phyloP scores from a whole-genome alignment of 495 filamentous ascomycete species.

The Entonaema liquescens region DNA sequence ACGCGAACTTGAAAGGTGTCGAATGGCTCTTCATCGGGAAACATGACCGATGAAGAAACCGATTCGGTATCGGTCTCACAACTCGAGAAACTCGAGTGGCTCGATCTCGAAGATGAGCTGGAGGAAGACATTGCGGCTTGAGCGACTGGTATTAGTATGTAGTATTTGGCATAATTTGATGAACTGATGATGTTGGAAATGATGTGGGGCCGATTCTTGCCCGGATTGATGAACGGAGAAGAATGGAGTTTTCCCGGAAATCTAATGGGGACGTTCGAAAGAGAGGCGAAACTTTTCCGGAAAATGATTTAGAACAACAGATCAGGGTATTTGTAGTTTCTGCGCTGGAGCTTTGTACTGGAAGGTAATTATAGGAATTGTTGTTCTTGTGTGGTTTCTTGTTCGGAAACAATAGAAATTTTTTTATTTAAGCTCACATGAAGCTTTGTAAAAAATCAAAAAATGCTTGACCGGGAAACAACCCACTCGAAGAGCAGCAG shows the following conservation, averaged over 20 bases:
- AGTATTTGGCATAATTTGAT: not conserved
- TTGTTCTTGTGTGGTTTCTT: not conserved
- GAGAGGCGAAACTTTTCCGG: not conserved
- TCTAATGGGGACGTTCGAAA: not conserved
- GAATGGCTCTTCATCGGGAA: conserved; percentile 11
- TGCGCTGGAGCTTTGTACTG: not conserved
- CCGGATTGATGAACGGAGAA: not conserved
- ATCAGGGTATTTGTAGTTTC: not conserved
- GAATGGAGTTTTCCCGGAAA: not conserved
- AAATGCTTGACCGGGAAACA: not conserved
- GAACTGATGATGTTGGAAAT: not conserved
- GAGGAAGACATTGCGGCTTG: not conserved
- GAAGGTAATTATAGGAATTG: not conserved
- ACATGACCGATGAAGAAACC: conserved; percentile 1
- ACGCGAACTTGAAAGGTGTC: not conserved
- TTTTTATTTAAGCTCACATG: not conserved
- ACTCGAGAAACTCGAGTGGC: not conserved
- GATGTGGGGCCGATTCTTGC: conserved; percentile 7
- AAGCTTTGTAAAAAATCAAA: not conserved
- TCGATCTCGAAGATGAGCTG: not conserved
- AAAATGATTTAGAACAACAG: not conserved
- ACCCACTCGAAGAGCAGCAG: not conserved
- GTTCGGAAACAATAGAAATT: not conserved
- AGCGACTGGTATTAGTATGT: not conserved
- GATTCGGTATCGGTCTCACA: not conserved